Base-by-base conservation (phyloP, 768 basidiomycete species). In the Cubamyces sp. region DNA sequence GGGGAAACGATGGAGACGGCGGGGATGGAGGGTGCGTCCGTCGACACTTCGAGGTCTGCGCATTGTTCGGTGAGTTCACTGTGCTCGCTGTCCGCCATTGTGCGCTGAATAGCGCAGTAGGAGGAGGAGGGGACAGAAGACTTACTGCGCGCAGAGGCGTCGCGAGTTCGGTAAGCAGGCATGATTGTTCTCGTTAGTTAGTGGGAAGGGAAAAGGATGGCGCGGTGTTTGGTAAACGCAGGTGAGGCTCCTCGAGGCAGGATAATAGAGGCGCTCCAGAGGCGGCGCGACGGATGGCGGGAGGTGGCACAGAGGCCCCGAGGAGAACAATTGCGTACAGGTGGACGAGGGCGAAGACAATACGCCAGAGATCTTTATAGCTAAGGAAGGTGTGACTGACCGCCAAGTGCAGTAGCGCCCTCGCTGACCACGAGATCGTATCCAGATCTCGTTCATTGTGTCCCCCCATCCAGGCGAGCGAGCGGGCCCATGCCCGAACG, bases 101-200 rank as follows among this genome's bases (percentile, higher is more conserved):
- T 46, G 56, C 34, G 21, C 12, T 45, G 28, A 26, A n/a, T 46
- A n/a, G 28, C 8, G 18, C 26, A 6, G 42, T 14, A 43, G 47
- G 47, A 43, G 39, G 40, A 18, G 30, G 57, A 23, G 14, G 41
- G 52, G 42, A 42, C 18, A 43, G 40, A 23, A 47, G 42, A 74
- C 79, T 77, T 57, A 80, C 81, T 74, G 71, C 78, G 79, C 73
- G 81, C 75, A 66, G 80, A 82, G 80, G 82, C 87, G 80, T 90
- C 87, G 80, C 87, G 87, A 74, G 88, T 90, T 78, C 89, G 88
- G 71, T 85, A 80, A 54, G 87, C 87, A 75, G 89, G 89, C 89
- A 91, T 91, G 82, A 83, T 85, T 75, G 78, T 66, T 67, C 67
- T 69, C 68, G 69, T 70, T 61, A 68, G 66, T 55, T 34, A 56